Conservation (phyloP, 2,329 filamentous ascomycete species). For the Plectosphaerella sp. region DNA sequence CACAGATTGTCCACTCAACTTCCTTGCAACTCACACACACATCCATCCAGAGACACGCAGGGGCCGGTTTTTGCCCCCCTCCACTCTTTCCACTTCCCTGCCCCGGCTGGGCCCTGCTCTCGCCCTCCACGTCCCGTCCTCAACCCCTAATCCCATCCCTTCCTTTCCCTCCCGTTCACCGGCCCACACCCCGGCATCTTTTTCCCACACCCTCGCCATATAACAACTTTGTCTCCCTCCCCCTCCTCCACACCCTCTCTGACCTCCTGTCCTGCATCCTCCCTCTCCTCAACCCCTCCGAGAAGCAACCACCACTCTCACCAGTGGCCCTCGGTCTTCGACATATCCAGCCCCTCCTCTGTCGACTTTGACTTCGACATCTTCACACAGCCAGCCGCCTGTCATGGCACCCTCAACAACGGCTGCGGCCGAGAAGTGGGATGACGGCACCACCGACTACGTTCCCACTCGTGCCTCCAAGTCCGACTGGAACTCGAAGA, state of each 20-base stretch:
- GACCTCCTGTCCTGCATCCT: background rate
- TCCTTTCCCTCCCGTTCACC: background rate
- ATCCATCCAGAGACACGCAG: no score
- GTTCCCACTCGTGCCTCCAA: constrained; percentile 41
- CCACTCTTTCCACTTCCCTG: background rate
- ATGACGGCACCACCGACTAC: constrained; percentile 53
- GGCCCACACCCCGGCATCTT: background rate
- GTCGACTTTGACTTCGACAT: background rate
- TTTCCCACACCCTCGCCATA: background rate
- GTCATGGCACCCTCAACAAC: background rate
- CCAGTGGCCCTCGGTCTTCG: background rate
- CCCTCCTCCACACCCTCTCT: background rate
- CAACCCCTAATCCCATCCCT: background rate
- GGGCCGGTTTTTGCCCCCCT: background rate
- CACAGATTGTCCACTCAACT: no score
- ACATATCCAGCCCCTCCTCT: no score
- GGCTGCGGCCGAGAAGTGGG: constrained; percentile 28
- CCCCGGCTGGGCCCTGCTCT: background rate
- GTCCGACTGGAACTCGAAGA: constrained; percentile 55
- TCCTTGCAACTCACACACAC: no score
- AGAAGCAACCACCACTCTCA: background rate
- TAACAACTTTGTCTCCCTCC: background rate
- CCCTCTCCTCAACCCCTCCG: background rate
- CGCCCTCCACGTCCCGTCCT: background rate
- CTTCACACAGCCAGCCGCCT: background rate